phyloP scores from a whole-genome alignment of 2,329 filamentous ascomycete species.

The Alternaria alternata region DNA sequence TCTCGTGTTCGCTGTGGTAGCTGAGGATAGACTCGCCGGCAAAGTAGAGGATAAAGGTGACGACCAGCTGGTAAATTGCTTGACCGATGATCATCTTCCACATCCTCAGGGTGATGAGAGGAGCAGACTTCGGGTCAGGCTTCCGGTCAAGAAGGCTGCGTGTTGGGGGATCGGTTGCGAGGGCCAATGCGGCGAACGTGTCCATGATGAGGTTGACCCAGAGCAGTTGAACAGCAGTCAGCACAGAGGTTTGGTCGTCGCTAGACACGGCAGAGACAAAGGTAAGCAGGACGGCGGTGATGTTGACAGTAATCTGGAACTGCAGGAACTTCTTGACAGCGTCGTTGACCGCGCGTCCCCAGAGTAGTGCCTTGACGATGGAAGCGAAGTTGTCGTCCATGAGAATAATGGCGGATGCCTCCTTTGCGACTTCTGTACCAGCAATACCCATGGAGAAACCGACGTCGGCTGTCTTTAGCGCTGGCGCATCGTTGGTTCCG shows the following conservation, averaged over 20 bases:
- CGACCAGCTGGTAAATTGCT: constrained; percentile 82
- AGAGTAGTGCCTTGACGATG: constrained; percentile 84
- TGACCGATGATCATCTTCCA: constrained; percentile 99
- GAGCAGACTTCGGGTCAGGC: constrained; percentile 76
- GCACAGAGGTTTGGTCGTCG: constrained; percentile 72
- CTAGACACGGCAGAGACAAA: constrained; percentile 87
- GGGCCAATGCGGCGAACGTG: constrained; percentile 86
- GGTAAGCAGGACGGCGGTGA: constrained; percentile 86
- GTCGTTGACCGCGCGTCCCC: constrained; percentile 65
- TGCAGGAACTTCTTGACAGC: constrained; percentile 55
- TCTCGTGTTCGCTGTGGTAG: constrained; percentile 58
- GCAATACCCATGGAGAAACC: constrained; percentile 88
- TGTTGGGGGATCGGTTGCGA: constrained; percentile 89
- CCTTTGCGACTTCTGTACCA: constrained; percentile 84
- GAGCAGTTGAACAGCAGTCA: constrained; percentile 88
- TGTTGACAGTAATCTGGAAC: constrained; percentile 85
- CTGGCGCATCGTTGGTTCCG: constrained; percentile 83
- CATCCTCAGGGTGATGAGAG: constrained; percentile 88
- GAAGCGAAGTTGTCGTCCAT: constrained; percentile 90
- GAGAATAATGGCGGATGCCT: constrained; percentile 83
- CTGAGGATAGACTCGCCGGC: constrained; percentile 69
- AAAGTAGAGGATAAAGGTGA: constrained; percentile 85
- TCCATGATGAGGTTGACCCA: constrained; percentile 99
- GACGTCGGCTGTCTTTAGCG: constrained; percentile 81
- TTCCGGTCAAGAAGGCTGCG: constrained; percentile 82